Conservation (phyloP, 495 filamentous ascomycete species). For the Penicillium pancosmium region DNA sequence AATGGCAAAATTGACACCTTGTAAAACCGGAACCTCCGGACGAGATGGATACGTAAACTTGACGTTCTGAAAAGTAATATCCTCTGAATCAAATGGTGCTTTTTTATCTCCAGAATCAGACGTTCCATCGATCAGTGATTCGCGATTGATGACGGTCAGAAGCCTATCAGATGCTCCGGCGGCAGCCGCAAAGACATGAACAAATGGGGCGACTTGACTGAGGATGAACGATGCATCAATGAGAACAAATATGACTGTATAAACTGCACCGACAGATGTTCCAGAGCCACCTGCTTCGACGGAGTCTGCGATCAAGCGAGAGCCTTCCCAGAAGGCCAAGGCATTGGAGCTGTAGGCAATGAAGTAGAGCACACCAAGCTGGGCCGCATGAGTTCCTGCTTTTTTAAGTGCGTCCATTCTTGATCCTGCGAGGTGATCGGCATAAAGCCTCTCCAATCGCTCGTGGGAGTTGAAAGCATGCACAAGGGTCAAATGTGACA, state of each 20-base stretch:
- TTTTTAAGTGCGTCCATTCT: slow-evolving; percentile 60
- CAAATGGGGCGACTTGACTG: slow-evolving; percentile 63
- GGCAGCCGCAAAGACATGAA: slow-evolving; percentile 63
- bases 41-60: slow-evolving; percentile 64
- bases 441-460: slow-evolving; percentile 54
- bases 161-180: slow-evolving; percentile 56
- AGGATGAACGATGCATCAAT: slow-evolving; percentile 65
- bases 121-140: slow-evolving; percentile 53
- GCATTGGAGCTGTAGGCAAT: slow-evolving; percentile 65
- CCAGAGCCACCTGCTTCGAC: slow-evolving; percentile 38
- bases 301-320: slow-evolving; percentile 53
- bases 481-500: slow-evolving; percentile 48
- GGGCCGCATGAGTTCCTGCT: slow-evolving; percentile 54
- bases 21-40: slow-evolving; percentile 54
- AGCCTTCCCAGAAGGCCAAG: slow-evolving; percentile 68
- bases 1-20: slow-evolving; percentile 52
- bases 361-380: slow-evolving; percentile 65
- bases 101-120: slow-evolving; percentile 36
- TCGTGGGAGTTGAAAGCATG: slow-evolving; percentile 49
- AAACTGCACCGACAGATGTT: slow-evolving; percentile 58
- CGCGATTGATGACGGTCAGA: slow-evolving; percentile 50
- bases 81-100: slow-evolving; percentile 30
- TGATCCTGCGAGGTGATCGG: slow-evolving; percentile 42
- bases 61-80: slow-evolving; percentile 54
- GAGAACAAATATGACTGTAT: slow-evolving; percentile 65